phyloP scores from a whole-genome alignment of 2,329 filamentous ascomycete species.

The Ophiosphaerella narmari region DNA sequence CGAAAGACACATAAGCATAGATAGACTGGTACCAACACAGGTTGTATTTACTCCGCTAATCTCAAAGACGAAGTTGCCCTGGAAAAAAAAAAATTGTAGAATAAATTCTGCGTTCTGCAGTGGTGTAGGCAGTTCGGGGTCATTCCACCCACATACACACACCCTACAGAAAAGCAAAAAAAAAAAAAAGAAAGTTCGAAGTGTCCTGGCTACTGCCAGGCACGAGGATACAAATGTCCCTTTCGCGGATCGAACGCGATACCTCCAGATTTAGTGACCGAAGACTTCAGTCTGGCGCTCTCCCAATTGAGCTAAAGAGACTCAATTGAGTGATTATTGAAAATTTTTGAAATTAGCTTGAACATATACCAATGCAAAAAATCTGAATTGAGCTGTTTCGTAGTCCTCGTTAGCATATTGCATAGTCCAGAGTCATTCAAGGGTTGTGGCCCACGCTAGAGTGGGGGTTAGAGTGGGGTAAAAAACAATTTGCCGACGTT shows the following conservation, averaged over 20 bases:
- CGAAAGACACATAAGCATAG: too few species aligned
- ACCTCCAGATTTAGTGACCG: constrained; percentile 12
- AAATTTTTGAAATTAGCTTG: background rate
- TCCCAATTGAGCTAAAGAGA: constrained; percentile 12
- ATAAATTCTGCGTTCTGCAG: too few species aligned
- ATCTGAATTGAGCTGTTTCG: background rate
- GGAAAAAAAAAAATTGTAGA: too few species aligned
- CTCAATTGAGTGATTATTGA: constrained; percentile 3
- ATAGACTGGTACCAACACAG: too few species aligned
- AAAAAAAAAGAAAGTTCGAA: constrained; percentile 3
- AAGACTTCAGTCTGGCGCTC: constrained; percentile 12
- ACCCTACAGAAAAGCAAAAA: background rate
- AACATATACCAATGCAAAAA: background rate
- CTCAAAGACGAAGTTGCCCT: too few species aligned
- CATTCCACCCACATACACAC: too few species aligned
- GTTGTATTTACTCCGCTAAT: too few species aligned
- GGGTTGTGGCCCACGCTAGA: background rate
- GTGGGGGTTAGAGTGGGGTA: constrained; percentile 3
- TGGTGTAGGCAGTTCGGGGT: too few species aligned
- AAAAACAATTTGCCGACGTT: background rate
- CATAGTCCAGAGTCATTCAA: background rate
- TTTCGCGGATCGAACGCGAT: constrained; percentile 1
- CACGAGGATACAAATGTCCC: background rate
- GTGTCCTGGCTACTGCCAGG: background rate
- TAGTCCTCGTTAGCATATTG: background rate